Base-by-base conservation (phyloP, 2,329 filamentous ascomycete species). In the Furcasterigmium furcatum region DNA sequence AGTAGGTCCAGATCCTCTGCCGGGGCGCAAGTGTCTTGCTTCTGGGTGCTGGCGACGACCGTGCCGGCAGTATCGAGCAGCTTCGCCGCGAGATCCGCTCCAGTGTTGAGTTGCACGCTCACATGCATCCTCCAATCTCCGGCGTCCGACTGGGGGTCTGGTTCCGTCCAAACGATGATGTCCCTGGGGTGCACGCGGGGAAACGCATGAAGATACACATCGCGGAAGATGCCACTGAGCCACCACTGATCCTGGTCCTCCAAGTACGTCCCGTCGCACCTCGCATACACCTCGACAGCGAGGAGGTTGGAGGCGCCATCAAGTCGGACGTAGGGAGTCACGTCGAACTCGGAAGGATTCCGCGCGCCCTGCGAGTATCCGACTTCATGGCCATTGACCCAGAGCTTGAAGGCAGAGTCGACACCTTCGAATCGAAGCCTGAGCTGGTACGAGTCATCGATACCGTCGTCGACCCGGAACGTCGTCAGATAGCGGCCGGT, bases 261-360 rank as follows among this genome's bases (percentile, higher is more conserved):
- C 27, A 88, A 79, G 50, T 88, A 88, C 14, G 77, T 82, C 2
- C 84, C 85, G 56, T 88, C 82, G 29, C 80, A 88, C 56, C 79
- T 81, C 58, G 89, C 84, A 49, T 89, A 89, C 0, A 89, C 85
- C 42, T 80, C 73, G 0, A 88, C 83, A 6, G 76, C 76, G 3
- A 90, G 59, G 2, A 67, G 69, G 49, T 87, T 88, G 32, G 70
- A 2, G 61, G 39, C 2, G 64, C 59, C 2, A 87, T 64, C 20
- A 72, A 64, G 0, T 66, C 51, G 0, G n/a, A n/a, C n/a, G n/a
- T n/a, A n/a, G n/a, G n/a, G n/a, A n/a, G n/a, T n/a, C n/a, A n/a
- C n/a, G 52, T 90, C 85, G 50, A 89, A 90, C 52, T 90, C 87
- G 22, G 79, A 79, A 0, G 86, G 80, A 48, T 90, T 89, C n/a